These are phyloP conservation scores for Yamadazyma philogaea DNA, from an alignment of 805 yeast species.

Conservation along the genomic window DNA sequence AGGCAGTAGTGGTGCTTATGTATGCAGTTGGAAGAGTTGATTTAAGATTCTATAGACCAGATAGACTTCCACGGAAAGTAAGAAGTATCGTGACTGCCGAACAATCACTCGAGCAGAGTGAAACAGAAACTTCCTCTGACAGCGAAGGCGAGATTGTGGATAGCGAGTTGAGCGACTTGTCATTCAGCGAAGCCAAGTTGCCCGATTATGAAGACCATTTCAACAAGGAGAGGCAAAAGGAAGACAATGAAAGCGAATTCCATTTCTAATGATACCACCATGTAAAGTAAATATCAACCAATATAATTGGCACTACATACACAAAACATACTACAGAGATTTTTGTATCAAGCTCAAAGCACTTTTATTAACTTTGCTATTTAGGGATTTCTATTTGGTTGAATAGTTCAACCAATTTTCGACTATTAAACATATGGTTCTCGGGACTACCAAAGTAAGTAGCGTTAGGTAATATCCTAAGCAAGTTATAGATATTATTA, in stretches of 20 bases:
- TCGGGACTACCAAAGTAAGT: constrained; percentile 47
- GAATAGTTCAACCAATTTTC: constrained; percentile 46
- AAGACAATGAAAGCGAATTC: constrained; percentile 23
- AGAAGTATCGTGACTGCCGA: constrained; percentile 40
- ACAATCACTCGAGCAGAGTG: constrained; percentile 22
- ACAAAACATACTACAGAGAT: no score
- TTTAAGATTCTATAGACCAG: constrained; percentile 77
- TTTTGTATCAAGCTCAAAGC: no score
- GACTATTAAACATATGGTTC: constrained; percentile 53
- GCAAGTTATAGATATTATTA: constrained; percentile 37
- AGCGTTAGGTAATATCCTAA: constrained; percentile 60
- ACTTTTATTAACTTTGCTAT: neutral
- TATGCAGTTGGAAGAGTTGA: constrained; percentile 68
- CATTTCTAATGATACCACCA: constrained; percentile 16
- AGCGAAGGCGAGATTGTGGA: constrained; percentile 11
- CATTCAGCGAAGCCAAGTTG: constrained; percentile 7
- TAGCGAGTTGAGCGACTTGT: constrained; percentile 13
- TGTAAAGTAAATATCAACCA: neutral
- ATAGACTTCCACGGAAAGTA: constrained; percentile 41
- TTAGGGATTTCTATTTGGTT: constrained; percentile 8
- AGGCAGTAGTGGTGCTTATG: constrained; percentile 51
- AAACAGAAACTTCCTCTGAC: constrained; percentile 8
- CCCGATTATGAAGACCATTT: constrained; percentile 16
- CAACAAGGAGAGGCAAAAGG: constrained; percentile 15
- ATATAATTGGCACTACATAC: neutral